Evolutionary conservation across 805 yeast species (phyloP), one percentile per base, ranked within the genome.

Genomic region (Candida arabinofermentans): DNA sequence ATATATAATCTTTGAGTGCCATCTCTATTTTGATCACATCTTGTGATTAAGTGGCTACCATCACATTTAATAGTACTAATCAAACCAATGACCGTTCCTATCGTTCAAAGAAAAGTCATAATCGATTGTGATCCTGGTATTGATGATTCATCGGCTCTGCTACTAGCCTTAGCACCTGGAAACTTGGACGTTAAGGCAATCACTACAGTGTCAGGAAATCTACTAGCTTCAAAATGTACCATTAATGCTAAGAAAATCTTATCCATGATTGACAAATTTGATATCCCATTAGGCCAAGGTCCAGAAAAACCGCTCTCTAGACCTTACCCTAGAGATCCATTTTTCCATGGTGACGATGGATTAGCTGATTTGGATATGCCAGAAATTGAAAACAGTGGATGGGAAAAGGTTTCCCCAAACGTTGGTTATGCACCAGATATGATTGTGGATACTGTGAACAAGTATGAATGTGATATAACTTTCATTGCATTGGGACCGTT

Each of bases 51-150:
- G n/a, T n/a, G n/a, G n/a, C n/a, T n/a, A n/a, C n/a, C n/a, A n/a
- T n/a, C n/a, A n/a, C n/a, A n/a, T n/a, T n/a, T n/a, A n/a, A n/a
- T n/a, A n/a, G n/a, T n/a, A n/a, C n/a, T n/a, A n/a, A n/a, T n/a
- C n/a, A n/a, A n/a, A n/a, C n/a, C n/a, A n/a, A 29, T 29, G 32
- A 29, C 32, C 6, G 32, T 29, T 14, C 14, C 32, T 5, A 32
- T 7, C 16, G 3, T 19, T 14, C n/a, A 16, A 17, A 41, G 41
- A 23, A 53, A 53, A 26, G 55, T 49, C 8, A 44, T 54, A 23
- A 54, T 55, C n/a, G 60, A 55, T 34, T 51, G 57, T 40, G 60
- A 55, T 36, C 60, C 59, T 13, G 60, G 60, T 14, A 55, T 54
- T 38, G 59, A 55, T 39, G 60, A 55, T 39, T 53, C 59, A 8